Evolutionary conservation across 768 basidiomycete genomes (phyloP), one percentile per base, ranked within the genome.

Genomic region (Russula emetica): DNA sequence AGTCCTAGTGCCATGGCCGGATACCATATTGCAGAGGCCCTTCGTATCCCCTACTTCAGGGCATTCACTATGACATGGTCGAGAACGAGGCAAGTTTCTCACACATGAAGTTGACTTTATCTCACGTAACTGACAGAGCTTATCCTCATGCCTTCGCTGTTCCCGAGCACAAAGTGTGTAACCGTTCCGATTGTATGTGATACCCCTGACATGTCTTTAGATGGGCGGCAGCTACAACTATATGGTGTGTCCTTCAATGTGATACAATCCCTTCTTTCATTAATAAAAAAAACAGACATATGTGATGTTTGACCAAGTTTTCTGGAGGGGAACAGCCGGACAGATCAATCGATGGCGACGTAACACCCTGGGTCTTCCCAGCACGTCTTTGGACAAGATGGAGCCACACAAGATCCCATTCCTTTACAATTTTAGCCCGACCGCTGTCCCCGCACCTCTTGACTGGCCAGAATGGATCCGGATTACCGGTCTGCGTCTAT

Each of bases 401-500:
- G 94, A 97, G 72, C 92, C 92, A 40, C 94, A 98, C 77, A 97
- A 95, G 77, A 92, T 96, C 55, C 96, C 96, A 3, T 99, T 98
- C 78, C 75, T 99, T 34, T 99, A 99, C 76, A 98, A 98, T 74
- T 98, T 98, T 73, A 95, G 92, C 70, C 92, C 94, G 1, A 80
- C 83, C 34, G 81, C 93, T 52, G 92, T 98, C 16, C 94, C 95
- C 8, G 92, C 89, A 30, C 96, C 96, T 3, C 76, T 98, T 60
- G 96, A 99, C 74, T 99, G 97, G 97, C 93, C 94, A 5, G 96
- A 99, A 74, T 98, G 95, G 94, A 98, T 98, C 67, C 88, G 91
- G 47, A 84, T 95, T 1, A 94, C 94, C 66, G 92, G 92, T 90
- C 10, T 26, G 54, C 30, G 60, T 18, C 30, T 18, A 30, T 45